Base-by-base conservation (phyloP, 192 early-diverging fungal species). In the Gaertneriomyces semiglobifer region DNA sequence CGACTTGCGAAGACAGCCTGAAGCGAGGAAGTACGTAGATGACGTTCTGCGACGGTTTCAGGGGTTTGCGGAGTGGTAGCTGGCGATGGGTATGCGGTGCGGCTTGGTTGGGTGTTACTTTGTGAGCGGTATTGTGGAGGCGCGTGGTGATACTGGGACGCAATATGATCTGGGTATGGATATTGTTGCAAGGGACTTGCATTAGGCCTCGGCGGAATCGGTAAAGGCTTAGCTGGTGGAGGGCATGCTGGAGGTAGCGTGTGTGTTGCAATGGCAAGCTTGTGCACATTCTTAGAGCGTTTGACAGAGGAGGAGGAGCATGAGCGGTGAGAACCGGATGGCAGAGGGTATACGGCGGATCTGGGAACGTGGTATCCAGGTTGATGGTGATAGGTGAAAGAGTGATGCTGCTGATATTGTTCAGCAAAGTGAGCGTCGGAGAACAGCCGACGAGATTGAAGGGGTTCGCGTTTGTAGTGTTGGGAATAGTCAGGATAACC, bases 11-110 rank as follows among this genome's bases (percentile, higher is more conserved):
- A 65, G 39, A 12, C 63, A 41, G 50, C 19, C 39, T 56, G 51
- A 11, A 65, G 20, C 63, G 18, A 53, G 44, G 53, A 53, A 42
- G 53, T 18, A 40, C 20, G 33, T 10, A 65, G 53, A 16, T 65
- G 56, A 7, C 63, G 63, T 4, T 55, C 63, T 10, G 63, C 63
- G 53, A 65, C 56, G 14, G 63, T 56, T 18, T 55, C 63, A 16
- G 61, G 61, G 16, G 53, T 25, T 19, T 8, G 18, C 4, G 63
- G 63, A 12, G 50, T 8, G 18, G 16, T n/a, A 0, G 53, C 63
- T 3, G 63, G 63, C 12, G 63, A 65, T 12, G 63, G 63, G 44
- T 65, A 65, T n/a, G 63, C 63, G 61, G 43, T 39, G 3, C 7
- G 10, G 12, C 39, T n/a, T 50, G 8, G 25, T n/a, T 12, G 25